Evolutionary conservation across 441 rosid species (phyloP).

Genomic region (Corymbia citriodora): DNA sequence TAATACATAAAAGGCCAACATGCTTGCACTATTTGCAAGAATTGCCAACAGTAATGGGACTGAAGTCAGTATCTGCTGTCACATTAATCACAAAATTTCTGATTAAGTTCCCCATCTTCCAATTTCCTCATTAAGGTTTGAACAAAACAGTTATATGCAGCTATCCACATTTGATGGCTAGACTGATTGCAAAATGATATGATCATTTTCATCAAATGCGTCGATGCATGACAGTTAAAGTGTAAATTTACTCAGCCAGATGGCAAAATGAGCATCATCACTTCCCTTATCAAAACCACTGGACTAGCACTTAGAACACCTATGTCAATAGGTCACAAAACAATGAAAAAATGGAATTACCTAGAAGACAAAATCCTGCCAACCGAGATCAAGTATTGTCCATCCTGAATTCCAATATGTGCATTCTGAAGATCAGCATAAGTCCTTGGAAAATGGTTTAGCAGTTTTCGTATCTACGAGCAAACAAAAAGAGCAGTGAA

Average conservation of each 20-base stretch:
- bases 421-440: conserved; percentile 93
- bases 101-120: neutral
- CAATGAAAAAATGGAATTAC: conserved; percentile 17
- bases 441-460: conserved; percentile 93
- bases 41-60: neutral
- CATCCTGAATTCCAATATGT: conserved; percentile 72
- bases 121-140: neutral
- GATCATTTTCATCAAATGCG: neutral
- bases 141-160: neutral
- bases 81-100: neutral
- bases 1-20: neutral
- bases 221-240: neutral
- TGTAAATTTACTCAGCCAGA: neutral
- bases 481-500: conserved; percentile 5
- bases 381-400: conserved; percentile 85
- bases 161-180: neutral
- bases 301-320: neutral
- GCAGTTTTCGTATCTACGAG: conserved; percentile 65
- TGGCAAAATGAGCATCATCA: neutral
- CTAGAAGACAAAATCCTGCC: conserved; percentile 79
- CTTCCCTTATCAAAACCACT: neutral
- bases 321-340: neutral
- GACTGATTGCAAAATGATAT: neutral
- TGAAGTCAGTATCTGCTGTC: neutral
- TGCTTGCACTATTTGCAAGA: neutral